Conservation (phyloP, 2,329 filamentous ascomycete species). For the Bipolaris sorokiniana region DNA sequence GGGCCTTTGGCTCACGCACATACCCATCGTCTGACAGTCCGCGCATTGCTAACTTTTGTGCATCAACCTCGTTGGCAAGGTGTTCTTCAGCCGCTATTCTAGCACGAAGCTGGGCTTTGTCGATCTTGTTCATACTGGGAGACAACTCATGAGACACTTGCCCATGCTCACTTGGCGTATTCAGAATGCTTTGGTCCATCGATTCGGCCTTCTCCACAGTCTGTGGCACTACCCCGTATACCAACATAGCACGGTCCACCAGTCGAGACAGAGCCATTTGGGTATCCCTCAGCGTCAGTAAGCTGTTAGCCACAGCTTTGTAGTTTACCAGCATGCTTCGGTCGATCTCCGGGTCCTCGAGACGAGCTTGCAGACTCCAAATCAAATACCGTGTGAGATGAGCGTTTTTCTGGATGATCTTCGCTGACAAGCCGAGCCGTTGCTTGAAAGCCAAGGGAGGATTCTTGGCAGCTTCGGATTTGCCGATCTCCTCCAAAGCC, state of each 20-base stretch:
- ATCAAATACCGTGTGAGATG: slow-evolving; percentile 37
- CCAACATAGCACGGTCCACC: slow-evolving; percentile 32
- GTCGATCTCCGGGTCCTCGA: slow-evolving; percentile 28
- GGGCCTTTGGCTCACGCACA: slow-evolving; percentile 21
- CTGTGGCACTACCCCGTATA: slow-evolving; percentile 26
- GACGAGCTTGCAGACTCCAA: slow-evolving; percentile 37
- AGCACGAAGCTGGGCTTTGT: slow-evolving; percentile 16
- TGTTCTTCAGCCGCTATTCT: slow-evolving; percentile 26
- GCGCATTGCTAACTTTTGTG: slow-evolving; percentile 37
- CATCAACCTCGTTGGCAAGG: slow-evolving; percentile 36
- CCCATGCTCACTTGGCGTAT: not conserved
- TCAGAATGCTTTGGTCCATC: not conserved
- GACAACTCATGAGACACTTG: not conserved
- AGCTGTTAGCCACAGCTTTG: slow-evolving; percentile 31
- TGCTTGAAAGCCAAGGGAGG: slow-evolving; percentile 24
- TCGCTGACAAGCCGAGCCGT: slow-evolving; percentile 31
- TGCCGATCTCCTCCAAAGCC: slow-evolving; percentile 16
- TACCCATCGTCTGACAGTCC: slow-evolving; percentile 42
- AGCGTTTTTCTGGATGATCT: slow-evolving; percentile 35
- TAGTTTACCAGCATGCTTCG: slow-evolving; percentile 20
- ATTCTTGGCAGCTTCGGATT: slow-evolving; percentile 10
- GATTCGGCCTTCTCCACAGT: slow-evolving; percentile 14
- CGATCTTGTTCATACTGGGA: slow-evolving; percentile 2
- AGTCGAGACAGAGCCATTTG: slow-evolving; percentile 36
- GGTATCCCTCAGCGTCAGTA: slow-evolving; percentile 39